Conservation (phyloP, 2,329 filamentous ascomycete genomes). For the Sarocladiaceae sp. region DNA sequence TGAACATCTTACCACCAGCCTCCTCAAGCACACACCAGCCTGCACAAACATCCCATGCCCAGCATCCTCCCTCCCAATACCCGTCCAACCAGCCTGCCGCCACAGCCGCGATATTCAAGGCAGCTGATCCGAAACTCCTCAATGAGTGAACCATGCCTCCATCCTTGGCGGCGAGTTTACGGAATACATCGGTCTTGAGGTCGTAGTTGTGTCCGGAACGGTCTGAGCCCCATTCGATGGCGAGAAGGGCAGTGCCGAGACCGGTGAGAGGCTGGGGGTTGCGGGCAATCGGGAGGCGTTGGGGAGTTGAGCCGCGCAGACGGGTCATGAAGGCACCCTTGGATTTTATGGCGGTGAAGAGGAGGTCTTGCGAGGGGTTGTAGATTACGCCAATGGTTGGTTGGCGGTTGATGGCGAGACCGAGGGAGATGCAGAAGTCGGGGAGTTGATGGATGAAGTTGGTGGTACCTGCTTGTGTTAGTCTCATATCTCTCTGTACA, state of each 20-base stretch:
- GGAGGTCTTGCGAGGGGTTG: constrained; percentile 67
- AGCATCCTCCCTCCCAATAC: constrained; percentile 83
- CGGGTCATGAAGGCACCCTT: constrained; percentile 59
- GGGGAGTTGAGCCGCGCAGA: constrained; percentile 33
- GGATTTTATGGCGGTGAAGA: constrained; percentile 67
- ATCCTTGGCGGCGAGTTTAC: constrained; percentile 52
- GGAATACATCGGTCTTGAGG: constrained; percentile 64
- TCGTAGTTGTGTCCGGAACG: constrained; percentile 67
- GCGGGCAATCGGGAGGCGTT: constrained; percentile 34
- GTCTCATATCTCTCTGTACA: neutral
- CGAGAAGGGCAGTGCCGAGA: constrained; percentile 61
- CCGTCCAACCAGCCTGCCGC: constrained; percentile 67
- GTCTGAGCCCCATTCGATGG: constrained; percentile 69
- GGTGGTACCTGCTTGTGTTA: constrained; percentile 44
- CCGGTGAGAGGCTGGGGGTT: constrained; percentile 55
- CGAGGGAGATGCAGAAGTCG: constrained; percentile 72
- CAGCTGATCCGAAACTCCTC: constrained; percentile 67
- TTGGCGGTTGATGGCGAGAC: constrained; percentile 57
- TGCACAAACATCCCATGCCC: constrained; percentile 82
- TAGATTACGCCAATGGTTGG: constrained; percentile 73
- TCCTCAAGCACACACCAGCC: constrained; percentile 74
- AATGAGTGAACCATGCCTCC: constrained; percentile 77
- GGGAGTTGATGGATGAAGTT: constrained; percentile 79
- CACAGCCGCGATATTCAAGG: constrained; percentile 69
- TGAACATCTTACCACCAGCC: constrained; percentile 68